A percentile compares a stretch with the other conserved stretches of the same genome.
These are phyloP conservation scores for Ogataea pignaliae DNA, from an alignment of 805 yeast genomes.

Conservation along the genomic window DNA sequence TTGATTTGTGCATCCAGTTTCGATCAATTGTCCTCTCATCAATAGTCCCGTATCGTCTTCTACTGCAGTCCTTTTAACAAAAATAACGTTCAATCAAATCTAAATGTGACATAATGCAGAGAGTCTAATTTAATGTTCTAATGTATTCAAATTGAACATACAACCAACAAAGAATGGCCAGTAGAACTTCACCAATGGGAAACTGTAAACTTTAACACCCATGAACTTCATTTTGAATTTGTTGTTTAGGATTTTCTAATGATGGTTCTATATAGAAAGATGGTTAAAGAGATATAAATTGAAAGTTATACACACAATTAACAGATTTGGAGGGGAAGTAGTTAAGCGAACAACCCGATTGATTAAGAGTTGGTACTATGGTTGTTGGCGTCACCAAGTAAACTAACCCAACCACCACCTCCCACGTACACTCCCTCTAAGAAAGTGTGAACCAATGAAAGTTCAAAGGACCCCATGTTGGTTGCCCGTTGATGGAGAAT, in stretches of 20 bases:
- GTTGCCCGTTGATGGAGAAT: background rate
- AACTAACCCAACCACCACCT: background rate
- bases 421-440: too few species aligned
- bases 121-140: too few species aligned
- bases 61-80: too few species aligned
- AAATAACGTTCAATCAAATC: too few species aligned
- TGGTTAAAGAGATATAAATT: background rate
- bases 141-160: slow-evolving; percentile 32
- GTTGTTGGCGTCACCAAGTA: too few species aligned
- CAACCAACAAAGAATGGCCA: slow-evolving; percentile 92
- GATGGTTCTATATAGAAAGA: too few species aligned
- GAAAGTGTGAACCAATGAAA: background rate
- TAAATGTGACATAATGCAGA: too few species aligned
- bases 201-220: slow-evolving; percentile 33
- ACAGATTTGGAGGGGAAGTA: too few species aligned
- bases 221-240: slow-evolving; percentile 27
- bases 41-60: too few species aligned
- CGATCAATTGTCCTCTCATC: too few species aligned
- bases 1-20: background rate
- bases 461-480: background rate
- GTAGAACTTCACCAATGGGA: slow-evolving; percentile 54
- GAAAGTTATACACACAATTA: too few species aligned
- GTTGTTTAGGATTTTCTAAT: background rate
- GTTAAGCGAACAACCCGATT: background rate
- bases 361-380: background rate